Percentiles rank a stretch among this genome's conserved stretches.
These are phyloP conservation scores for Novymonas esmeraldas DNA, from an alignment of 208 protist species.

Conservation along the genomic window DNA sequence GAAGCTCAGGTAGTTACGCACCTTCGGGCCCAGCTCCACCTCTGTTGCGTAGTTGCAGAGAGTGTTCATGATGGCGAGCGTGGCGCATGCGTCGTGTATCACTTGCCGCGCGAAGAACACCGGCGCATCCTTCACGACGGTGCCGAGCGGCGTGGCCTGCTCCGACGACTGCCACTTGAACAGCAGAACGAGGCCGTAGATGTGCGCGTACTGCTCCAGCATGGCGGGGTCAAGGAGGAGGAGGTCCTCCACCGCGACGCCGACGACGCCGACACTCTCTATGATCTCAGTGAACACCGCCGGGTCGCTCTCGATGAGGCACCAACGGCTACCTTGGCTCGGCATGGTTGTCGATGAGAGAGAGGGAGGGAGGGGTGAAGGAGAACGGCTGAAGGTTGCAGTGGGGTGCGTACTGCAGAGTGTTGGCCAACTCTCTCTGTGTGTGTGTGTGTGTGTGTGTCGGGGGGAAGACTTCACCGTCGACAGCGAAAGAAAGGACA, in stretches of 20 bases:
- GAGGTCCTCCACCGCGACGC: conserved; percentile 96
- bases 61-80: conserved; percentile 97
- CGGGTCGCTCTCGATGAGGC: conserved; percentile 97
- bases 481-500: background rate
- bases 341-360: conserved; percentile 18
- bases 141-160: conserved; percentile 30
- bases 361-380: background rate
- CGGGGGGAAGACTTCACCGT: too few species aligned
- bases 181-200: conserved; percentile 97
- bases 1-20: conserved; percentile 85
- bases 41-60: conserved; percentile 91
- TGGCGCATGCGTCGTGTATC: conserved; percentile 98
- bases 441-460: conserved; percentile 1
- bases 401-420: background rate
- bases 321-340: conserved; percentile 78
- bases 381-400: background rate
- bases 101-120: conserved; percentile 98
- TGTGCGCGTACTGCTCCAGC: conserved; percentile 47
- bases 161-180: conserved; percentile 93
- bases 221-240: conserved; percentile 86
- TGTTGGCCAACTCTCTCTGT: background rate
- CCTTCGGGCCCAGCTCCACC: conserved; percentile 91
- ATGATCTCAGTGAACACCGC: conserved; percentile 98
- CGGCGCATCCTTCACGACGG: conserved; percentile 40
- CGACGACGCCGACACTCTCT: conserved; percentile 93